These are phyloP conservation scores for Penicillium sp. DNA, from an alignment of 2,329 filamentous ascomycete species.

Conservation along the genomic window DNA sequence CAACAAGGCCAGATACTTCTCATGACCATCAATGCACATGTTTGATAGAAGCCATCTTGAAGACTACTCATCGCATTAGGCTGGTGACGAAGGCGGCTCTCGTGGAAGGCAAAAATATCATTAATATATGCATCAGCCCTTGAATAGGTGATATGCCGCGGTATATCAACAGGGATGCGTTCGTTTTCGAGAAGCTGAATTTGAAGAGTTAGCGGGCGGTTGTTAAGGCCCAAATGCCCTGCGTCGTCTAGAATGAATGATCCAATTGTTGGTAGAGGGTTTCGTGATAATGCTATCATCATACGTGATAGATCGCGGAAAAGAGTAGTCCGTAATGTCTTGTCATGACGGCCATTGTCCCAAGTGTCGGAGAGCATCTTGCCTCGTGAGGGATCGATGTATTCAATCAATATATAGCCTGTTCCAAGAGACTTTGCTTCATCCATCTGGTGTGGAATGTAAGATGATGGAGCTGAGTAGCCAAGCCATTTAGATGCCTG, in stretches of 20 bases:
- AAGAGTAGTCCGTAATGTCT: slow-evolving; percentile 15
- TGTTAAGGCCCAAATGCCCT: slow-evolving; percentile 16
- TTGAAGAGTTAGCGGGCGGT: slow-evolving; percentile 14
- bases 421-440: background rate
- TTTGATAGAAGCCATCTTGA: slow-evolving; percentile 14
- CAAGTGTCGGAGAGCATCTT: slow-evolving; percentile 25
- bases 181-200: slow-evolving; percentile 13
- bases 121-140: slow-evolving; percentile 7
- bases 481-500: slow-evolving; percentile 4
- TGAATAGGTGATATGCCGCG: slow-evolving; percentile 2
- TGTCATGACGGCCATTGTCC: slow-evolving; percentile 10
- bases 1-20: slow-evolving; percentile 24
- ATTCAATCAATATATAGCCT: slow-evolving; percentile 2
- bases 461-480: background rate
- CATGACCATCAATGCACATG: slow-evolving; percentile 24
- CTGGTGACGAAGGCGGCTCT: slow-evolving; percentile 15
- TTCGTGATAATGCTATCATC: slow-evolving; percentile 13
- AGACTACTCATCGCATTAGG: slow-evolving; percentile 21
- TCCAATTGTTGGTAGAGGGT: slow-evolving; percentile 30
- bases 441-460: background rate
- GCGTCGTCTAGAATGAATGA: slow-evolving; percentile 29
- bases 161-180: slow-evolving; percentile 6
- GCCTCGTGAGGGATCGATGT: slow-evolving; percentile 7
- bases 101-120: slow-evolving; percentile 5
- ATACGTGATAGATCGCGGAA: slow-evolving; percentile 18